These are phyloP conservation scores for Lasiosphaeria miniovina DNA, from an alignment of 495 filamentous ascomycete species.

Conservation along the genomic window DNA sequence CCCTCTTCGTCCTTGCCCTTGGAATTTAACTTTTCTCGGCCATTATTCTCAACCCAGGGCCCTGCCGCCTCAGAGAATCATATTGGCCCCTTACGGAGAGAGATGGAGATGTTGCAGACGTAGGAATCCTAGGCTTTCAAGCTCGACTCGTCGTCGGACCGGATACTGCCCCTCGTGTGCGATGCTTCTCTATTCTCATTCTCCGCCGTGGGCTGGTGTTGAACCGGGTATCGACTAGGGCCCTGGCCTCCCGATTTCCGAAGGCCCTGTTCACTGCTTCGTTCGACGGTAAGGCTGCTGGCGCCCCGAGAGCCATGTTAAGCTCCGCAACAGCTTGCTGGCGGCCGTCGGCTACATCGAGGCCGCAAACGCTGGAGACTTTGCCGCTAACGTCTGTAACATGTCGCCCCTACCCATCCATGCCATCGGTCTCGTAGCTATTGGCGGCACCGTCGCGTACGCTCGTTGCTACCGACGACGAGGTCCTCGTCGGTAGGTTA, in stretches of 20 bases:
- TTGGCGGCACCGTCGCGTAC: conserved; percentile 42
- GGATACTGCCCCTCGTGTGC: too few species aligned
- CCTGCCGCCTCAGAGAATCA: too few species aligned
- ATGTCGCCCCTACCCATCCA: conserved; percentile 43
- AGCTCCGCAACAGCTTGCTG: conserved; percentile 48
- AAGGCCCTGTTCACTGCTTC: background rate
- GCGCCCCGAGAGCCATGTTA: conserved; percentile 24
- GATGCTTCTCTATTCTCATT: too few species aligned
- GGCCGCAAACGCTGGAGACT: conserved; percentile 52
- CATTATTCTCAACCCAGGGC: too few species aligned
- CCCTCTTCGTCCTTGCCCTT: too few species aligned
- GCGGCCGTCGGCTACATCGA: conserved; percentile 49
- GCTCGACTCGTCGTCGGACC: too few species aligned
- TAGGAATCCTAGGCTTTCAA: too few species aligned
- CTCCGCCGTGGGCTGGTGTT: too few species aligned
- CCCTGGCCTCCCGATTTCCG: background rate
- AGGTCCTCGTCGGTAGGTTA: conserved; percentile 12
- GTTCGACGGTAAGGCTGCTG: conserved; percentile 1
- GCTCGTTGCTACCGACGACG: conserved; percentile 1
- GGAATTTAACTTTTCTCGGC: too few species aligned
- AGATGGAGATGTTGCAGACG: too few species aligned
- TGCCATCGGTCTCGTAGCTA: conserved; percentile 47
- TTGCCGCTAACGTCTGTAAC: conserved; percentile 56
- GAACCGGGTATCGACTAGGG: background rate
- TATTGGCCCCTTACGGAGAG: too few species aligned